Conservation (phyloP, 2,329 filamentous ascomycete genomes). For the Pyrenophora seminiperda region DNA sequence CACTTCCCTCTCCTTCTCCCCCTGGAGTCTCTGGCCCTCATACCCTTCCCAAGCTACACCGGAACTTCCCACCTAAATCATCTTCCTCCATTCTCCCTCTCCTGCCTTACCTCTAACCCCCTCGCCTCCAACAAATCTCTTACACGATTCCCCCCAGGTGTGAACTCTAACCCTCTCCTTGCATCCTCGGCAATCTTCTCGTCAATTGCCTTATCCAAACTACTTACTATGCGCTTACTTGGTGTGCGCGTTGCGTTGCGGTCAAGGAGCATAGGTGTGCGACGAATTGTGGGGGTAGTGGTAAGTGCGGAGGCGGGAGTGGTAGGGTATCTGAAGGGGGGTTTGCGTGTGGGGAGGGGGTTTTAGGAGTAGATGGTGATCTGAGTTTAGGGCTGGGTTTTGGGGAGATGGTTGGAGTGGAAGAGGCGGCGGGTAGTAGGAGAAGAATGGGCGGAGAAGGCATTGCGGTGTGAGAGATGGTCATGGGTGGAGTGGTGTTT, state of each 20-base stretch:
- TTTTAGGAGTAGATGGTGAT: background rate
- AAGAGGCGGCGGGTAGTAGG: background rate
- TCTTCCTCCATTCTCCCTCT: too few species aligned
- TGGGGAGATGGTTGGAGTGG: conserved; percentile 2
- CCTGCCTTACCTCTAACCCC: background rate
- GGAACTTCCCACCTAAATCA: background rate
- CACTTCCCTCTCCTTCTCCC: too few species aligned
- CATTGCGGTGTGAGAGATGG: background rate
- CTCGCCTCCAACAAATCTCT: conserved; percentile 18
- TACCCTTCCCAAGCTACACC: too few species aligned
- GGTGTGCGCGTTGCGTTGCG: conserved; percentile 27
- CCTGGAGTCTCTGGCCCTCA: too few species aligned
- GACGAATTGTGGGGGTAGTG: background rate
- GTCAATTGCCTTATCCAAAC: conserved; percentile 35
- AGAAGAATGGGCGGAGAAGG: background rate
- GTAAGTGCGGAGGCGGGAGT: background rate
- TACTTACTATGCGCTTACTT: conserved; percentile 27
- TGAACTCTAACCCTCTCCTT: conserved; percentile 17
- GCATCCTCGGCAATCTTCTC: conserved; percentile 30
- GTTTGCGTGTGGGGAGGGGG: background rate
- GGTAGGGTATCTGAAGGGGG: background rate
- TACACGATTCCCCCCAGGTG: conserved; percentile 18
- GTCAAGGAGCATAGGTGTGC: conserved; percentile 6
- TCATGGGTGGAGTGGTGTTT: background rate
- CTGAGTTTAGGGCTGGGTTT: conserved; percentile 1